phyloP scores from a whole-genome alignment of 768 basidiomycete genomes.

The Termitomyces sp. region DNA sequence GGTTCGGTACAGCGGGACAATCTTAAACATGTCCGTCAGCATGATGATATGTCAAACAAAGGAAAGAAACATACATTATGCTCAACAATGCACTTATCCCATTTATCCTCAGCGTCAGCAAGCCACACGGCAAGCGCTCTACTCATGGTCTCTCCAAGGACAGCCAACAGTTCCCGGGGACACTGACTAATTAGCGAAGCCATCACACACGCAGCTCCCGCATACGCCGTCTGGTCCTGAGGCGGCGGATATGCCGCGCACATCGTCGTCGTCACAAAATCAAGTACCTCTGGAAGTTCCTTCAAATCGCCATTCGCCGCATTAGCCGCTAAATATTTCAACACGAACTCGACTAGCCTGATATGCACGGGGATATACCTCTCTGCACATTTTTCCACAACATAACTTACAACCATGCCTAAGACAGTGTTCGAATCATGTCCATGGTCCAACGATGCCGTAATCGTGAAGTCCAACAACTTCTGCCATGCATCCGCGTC shows the following conservation, averaged over 20 bases:
- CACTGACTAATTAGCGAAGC: slow-evolving; percentile 51
- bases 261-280: slow-evolving; percentile 59
- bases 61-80: slow-evolving; percentile 46
- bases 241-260: slow-evolving; percentile 64
- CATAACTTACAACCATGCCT: slow-evolving; percentile 47
- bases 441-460: slow-evolving; percentile 59
- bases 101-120: slow-evolving; percentile 49
- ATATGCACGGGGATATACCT: slow-evolving; percentile 6
- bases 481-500: slow-evolving; percentile 60
- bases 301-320: slow-evolving; percentile 28
- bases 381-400: slow-evolving; percentile 17
- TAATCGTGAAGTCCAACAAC: slow-evolving; percentile 46
- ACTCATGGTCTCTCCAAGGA: slow-evolving; percentile 31
- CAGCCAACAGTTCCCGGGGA: slow-evolving; percentile 25
- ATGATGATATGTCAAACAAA: slow-evolving; percentile 1
- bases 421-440: slow-evolving; percentile 49
- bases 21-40: slow-evolving; percentile 28
- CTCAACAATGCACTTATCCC: slow-evolving; percentile 50
- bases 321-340: slow-evolving; percentile 46
- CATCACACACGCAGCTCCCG: slow-evolving; percentile 64
- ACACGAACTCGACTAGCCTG: slow-evolving; percentile 59
- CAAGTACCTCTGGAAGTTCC: slow-evolving; percentile 55
- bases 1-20: slow-evolving; percentile 61
- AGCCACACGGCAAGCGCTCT: slow-evolving; percentile 58
- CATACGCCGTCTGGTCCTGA: slow-evolving; percentile 44